Base-by-base conservation (phyloP, 2,329 filamentous ascomycete species). In the Colletotrichum siamense region DNA sequence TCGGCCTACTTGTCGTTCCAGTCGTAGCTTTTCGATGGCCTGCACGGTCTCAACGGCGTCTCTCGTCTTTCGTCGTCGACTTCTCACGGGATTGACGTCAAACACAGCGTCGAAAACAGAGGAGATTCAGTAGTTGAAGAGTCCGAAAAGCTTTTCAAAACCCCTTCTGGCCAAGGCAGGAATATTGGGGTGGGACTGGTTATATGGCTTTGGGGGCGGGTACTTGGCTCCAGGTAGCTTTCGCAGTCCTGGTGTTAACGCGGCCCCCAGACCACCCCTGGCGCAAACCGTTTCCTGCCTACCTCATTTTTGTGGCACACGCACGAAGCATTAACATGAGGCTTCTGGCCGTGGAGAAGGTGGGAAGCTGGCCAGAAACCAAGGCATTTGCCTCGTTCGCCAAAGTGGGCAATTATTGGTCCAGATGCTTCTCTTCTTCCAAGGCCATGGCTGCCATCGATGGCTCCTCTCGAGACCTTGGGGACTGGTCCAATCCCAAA, bases 371-470 rank as follows among this genome's bases (percentile, higher is more conserved):
- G 32, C 69, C 44, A 59, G 34, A 73, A 73, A 69, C 28, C 70
- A 62, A 65, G 74, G 64, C 64, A 76, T 34, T 76, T 69, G 57
- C 65, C 44, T 69, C 70, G 28, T 52, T 36, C 70, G 39, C 39
- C 44, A 73, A 73, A 34, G 52, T 63, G 69, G 63, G 73, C 73
- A 72, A 44, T 72, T 68, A 67, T 72, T 75, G 73, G 73, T 57
- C 73, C 73, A 75, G 61, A 71, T 71, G 44, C 61, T 39, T 65
- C 69, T 57, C 32, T 32, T 57, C 55, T 16, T 63, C 69, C 63
- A 57, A 44, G 73, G 69, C 69, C 61, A 67, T 66, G 62, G 59
- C n/a, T 74, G 59, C 63, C 36, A 61, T 52, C 28, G 32, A 75
- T n/a, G 44, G 57, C 24, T 34, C 24, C 22, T 52, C 28, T 22